phyloP scores from a whole-genome alignment of 352 stramenopile species.

The Pythium guiyangense region DNA sequence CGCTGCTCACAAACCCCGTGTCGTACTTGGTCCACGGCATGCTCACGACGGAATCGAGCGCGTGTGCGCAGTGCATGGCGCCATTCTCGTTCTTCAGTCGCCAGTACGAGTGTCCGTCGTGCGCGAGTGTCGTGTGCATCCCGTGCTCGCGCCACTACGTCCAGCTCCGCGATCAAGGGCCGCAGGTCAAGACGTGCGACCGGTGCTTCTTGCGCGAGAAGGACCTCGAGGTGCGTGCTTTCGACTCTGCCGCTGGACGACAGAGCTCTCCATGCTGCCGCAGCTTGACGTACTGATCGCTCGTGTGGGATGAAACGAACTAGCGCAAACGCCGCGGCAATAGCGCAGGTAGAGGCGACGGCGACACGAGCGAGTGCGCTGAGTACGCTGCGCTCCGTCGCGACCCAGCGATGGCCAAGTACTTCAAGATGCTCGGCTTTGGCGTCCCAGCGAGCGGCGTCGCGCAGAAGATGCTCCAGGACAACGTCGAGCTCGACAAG shows the following conservation, averaged over 20 bases:
- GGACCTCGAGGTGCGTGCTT: slow-evolving; percentile 36
- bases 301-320: not conserved
- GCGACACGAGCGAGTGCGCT: slow-evolving; percentile 26
- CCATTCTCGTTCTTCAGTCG: slow-evolving; percentile 76
- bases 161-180: slow-evolving; percentile 32
- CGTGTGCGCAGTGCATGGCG: slow-evolving; percentile 50
- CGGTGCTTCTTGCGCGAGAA: slow-evolving; percentile 73
- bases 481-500: slow-evolving; percentile 56
- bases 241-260: not conserved
- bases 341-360: slow-evolving; percentile 1
- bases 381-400: slow-evolving; percentile 48
- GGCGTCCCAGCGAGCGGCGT: slow-evolving; percentile 64
- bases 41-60: slow-evolving; percentile 25
- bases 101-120: slow-evolving; percentile 45
- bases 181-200: slow-evolving; percentile 58
- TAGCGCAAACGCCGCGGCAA: slow-evolving; percentile 33
- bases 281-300: too few relatives aligned
- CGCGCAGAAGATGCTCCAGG: slow-evolving; percentile 78
- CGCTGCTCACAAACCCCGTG: slow-evolving; percentile 54
- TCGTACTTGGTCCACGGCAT: slow-evolving; percentile 64
- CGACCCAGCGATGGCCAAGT: slow-evolving; percentile 74
- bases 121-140: slow-evolving; percentile 47
- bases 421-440: slow-evolving; percentile 84
- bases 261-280: not conserved
- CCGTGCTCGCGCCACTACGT: slow-evolving; percentile 52